phyloP scores from a whole-genome alignment of 768 basidiomycete genomes.

The Lyophyllum shimeji region DNA sequence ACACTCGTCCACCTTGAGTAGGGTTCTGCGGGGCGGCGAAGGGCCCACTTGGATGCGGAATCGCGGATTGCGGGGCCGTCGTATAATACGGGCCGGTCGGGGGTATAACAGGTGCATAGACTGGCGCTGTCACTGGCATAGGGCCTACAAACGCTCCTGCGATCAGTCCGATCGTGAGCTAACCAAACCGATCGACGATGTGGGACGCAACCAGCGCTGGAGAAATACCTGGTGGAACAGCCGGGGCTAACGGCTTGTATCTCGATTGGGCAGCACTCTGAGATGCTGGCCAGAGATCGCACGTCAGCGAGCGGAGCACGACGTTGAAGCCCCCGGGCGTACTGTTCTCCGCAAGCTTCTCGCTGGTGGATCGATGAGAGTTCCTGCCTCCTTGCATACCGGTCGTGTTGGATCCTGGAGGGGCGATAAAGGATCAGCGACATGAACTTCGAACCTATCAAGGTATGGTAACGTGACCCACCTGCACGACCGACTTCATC shows the following conservation, averaged over 20 bases:
- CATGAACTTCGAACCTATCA: slow-evolving; percentile 1
- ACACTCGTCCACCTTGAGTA: background rate
- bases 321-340: slow-evolving; percentile 16
- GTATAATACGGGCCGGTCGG: background rate
- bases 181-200: slow-evolving; percentile 17
- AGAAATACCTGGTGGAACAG: background rate
- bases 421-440: slow-evolving; percentile 9
- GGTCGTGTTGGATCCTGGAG: slow-evolving; percentile 11
- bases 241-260: slow-evolving; percentile 1
- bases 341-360: slow-evolving; percentile 20
- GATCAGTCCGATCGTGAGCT: slow-evolving; percentile 14
- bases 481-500: slow-evolving; percentile 9
- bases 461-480: slow-evolving; percentile 11
- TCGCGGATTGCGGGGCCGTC: background rate
- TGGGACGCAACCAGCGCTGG: background rate
- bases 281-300: slow-evolving; percentile 21
- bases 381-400: slow-evolving; percentile 16
- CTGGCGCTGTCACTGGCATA: background rate
- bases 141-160: background rate
- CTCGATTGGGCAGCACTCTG: slow-evolving; percentile 7
- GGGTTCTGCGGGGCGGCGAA: background rate
- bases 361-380: slow-evolving; percentile 11
- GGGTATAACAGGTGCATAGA: background rate
- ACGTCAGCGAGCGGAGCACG: slow-evolving; percentile 19
- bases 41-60: background rate